A percentile compares a stretch with the other conserved stretches of the same genome.
phyloP scores from a whole-genome alignment of 2,329 filamentous ascomycete genomes.

The Verruconis gallopava region DNA sequence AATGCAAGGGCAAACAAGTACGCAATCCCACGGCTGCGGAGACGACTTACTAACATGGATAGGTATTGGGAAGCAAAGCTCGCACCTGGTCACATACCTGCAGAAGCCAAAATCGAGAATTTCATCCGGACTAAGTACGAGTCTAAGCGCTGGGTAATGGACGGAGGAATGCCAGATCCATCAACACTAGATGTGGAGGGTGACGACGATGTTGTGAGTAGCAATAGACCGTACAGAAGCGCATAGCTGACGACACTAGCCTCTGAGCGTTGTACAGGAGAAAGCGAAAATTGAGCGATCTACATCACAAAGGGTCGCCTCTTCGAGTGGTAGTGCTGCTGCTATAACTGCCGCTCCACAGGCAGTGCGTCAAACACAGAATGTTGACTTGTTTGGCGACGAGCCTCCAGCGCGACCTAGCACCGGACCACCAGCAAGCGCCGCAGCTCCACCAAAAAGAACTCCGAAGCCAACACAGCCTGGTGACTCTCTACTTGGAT shows the following conservation, averaged over 20 bases:
- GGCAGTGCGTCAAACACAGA: constrained; percentile 30
- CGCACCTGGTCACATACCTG: constrained; percentile 78
- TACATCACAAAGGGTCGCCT: constrained; percentile 36
- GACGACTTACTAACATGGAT: not conserved
- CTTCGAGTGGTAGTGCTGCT: constrained; percentile 15
- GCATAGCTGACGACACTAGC: constrained; percentile 26
- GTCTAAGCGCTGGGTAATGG: constrained; percentile 98
- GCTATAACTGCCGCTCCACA: constrained; percentile 28
- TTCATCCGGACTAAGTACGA: constrained; percentile 99
- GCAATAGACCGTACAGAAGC: not conserved
- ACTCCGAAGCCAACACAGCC: constrained; percentile 54
- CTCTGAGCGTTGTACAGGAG: constrained; percentile 54
- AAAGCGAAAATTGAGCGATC: constrained; percentile 55
- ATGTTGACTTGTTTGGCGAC: constrained; percentile 73
- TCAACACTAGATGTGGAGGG: constrained; percentile 68
- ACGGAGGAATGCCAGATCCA: constrained; percentile 89
- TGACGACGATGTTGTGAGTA: constrained; percentile 63
- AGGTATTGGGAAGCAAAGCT: constrained; percentile 91
- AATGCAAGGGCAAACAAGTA: constrained; percentile 92
- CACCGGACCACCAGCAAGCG: constrained; percentile 54
- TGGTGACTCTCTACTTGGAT: constrained; percentile 72
- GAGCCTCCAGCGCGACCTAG: constrained; percentile 56
- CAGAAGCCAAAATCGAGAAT: constrained; percentile 97
- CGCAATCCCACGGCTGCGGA: constrained; percentile 13
- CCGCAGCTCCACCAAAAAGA: constrained; percentile 45